Evolutionary conservation across 140 eudicot genomes (phyloP).

Genomic region (Cichorium intybus): DNA sequence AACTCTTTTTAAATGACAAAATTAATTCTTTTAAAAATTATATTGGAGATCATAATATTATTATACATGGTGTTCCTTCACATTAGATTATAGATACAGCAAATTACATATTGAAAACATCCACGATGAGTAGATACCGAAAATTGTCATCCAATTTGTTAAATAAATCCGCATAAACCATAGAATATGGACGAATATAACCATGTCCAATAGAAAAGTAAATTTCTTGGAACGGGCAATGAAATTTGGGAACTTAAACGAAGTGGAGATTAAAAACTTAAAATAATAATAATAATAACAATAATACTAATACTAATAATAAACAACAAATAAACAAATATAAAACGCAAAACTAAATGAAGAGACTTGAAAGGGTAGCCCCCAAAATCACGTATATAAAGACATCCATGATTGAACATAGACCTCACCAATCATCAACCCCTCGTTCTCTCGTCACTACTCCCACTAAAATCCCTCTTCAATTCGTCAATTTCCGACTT

Average conservation of each 20-base stretch:
- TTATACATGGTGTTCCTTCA: too few species aligned
- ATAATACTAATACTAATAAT: too few species aligned
- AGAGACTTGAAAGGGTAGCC: conserved; percentile 25
- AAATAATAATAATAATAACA: not conserved
- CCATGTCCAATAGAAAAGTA: not conserved
- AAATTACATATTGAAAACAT: not conserved
- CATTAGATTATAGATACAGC: not conserved
- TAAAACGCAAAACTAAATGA: not conserved
- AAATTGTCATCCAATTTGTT: not conserved
- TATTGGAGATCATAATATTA: too few species aligned
- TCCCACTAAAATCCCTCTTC: conserved; percentile 1
- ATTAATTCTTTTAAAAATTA: too few species aligned
- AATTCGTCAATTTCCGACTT: not conserved
- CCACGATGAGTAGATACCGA: not conserved
- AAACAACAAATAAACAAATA: not conserved
- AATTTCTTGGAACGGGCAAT: not conserved
- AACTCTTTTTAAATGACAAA: too few species aligned
- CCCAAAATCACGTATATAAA: conserved; percentile 40
- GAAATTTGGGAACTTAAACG: not conserved
- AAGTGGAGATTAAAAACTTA: not conserved
- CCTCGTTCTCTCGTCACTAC: not conserved
- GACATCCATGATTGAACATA: conserved; percentile 32
- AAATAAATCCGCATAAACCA: not conserved
- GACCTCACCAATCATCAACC: conserved; percentile 29
- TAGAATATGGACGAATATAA: not conserved